Base-by-base conservation (phyloP, 768 basidiomycete species). In the Auriscalpium orientale region DNA sequence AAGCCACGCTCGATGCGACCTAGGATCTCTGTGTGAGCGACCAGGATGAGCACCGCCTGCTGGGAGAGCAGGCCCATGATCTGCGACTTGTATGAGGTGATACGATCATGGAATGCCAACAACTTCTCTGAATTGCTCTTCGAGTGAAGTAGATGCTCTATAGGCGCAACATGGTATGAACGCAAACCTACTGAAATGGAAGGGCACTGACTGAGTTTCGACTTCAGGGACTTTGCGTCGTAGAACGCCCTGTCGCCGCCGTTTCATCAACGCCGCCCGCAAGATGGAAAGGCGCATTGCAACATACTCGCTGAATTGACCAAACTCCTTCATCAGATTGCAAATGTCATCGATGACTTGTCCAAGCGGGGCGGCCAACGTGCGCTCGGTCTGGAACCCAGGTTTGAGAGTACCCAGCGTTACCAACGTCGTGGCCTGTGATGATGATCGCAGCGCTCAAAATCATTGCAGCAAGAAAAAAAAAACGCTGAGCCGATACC, bases 271-370 rank as follows among this genome's bases (percentile, higher is more conserved):
- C 4, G 28, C 2, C 28, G n/a, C 22, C 16, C 9, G 18, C 28
- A 3, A 40, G 22, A 43, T 37, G 18, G 18, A 48, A 4, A 20
- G 16, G 18, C 8, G 22, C 40, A 20, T 15, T 10, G 4, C 20
- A 35, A 52, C 56, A 15, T 4, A 57, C 56, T 57, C 56, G 56
- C 56, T 54, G 51, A 57, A 57, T 35, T 49, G 51, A 34, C 56
- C 56, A 18, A 57, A 57, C 21, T 57, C 56, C 46, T 48, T 54
- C 56, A 57, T 57, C 51, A 57, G 43, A 16, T 28, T 9, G 15
- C 37, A 46, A 13, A 57, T 54, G 8, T 45, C 28, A 15, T 33
- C 37, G 18, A 57, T 45, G 22, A 54, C 38, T 8, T 20, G 12
- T 21, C 43, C 56, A 44, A 57, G 56, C 34, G 56, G 56, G 22